Base-by-base conservation (phyloP, 768 basidiomycete species). In the Hebeloma cylindrosporum region DNA sequence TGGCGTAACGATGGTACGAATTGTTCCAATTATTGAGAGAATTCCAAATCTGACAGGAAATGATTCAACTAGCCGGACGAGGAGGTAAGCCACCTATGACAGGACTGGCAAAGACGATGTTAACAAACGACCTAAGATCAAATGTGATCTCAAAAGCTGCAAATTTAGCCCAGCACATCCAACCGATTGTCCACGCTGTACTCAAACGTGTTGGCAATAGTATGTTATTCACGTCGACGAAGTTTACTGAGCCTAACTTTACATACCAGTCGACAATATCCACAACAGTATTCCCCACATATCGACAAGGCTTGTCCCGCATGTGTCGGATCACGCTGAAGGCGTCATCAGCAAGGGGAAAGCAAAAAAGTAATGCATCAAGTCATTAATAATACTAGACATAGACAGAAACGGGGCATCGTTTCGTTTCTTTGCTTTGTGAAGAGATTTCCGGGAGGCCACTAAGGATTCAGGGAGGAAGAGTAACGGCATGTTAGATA, bases 121-220 rank as follows among this genome's bases (percentile, higher is more conserved):
- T 52, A 50, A 59, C 46, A 40, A 26, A 16, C 34, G 14, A 22
- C 51, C 32, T 28, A 47, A 85, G 83, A 83, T 85, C 54, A 76
- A 79, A 57, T 85, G 83, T 49, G 73, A 78, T 53, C 65, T 78
- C 43, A 64, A 65, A 29, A 74, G 65, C 48, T 85, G 83, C 68
- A 82, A 75, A 65, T 84, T 85, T 56, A 85, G 83, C 54, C 72
- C 74, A 5, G 65, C 55, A 25, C 83, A 85, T 59, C 69, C 82
- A 27, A 57, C 38, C 30, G 58, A 64, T 27, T 85, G 83, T 59
- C 78, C 79, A 26, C 52, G 62, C 32, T 85, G 83, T 57, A 70
- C 64, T 50, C 61, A 72, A 49, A 73, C 71, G 45, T 85, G 83
- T 60, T 84, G 83, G 81, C 83, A 85, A 62, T 84, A 85, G 83